A percentile compares a stretch with the other conserved stretches of the same genome.
Conservation (phyloP, 108 stramenopile genomes). For the Aurantiochytrium sp. region DNA sequence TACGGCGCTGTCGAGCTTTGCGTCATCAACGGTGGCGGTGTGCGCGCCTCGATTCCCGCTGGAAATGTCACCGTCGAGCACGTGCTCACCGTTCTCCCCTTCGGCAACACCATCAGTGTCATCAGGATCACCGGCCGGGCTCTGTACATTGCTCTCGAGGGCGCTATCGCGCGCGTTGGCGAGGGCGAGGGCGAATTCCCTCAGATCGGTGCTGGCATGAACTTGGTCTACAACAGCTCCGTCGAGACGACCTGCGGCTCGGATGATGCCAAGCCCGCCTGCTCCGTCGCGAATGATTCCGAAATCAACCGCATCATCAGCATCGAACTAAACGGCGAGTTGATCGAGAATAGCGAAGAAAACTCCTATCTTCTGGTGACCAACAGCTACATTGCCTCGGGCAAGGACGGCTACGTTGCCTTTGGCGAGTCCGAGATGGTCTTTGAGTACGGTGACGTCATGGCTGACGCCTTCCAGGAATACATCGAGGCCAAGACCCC, state of each 20-base stretch:
- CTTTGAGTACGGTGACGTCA: not conserved
- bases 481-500: not conserved
- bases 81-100: not conserved
- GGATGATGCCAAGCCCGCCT: not conserved
- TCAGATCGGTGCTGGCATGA: not conserved
- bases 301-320: not conserved
- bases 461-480: not conserved
- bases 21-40: not conserved
- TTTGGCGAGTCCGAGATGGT: not conserved
- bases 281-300: not conserved
- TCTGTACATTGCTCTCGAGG: not conserved
- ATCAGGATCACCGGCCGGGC: not conserved
- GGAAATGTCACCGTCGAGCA: not conserved
- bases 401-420: not conserved
- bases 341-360: not conserved
- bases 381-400: not conserved
- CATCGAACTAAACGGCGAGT: not conserved
- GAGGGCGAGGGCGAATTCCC: not conserved
- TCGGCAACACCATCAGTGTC: not conserved
- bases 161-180: not conserved
- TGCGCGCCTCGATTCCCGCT: not conserved
- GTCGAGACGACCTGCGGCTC: not conserved
- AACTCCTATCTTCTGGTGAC: not conserved
- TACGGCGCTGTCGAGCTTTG: not conserved
- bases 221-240: not conserved